These are phyloP conservation scores for Acanthamoeba lenticulata DNA, from an alignment of 208 protist species.

Conservation along the genomic window DNA sequence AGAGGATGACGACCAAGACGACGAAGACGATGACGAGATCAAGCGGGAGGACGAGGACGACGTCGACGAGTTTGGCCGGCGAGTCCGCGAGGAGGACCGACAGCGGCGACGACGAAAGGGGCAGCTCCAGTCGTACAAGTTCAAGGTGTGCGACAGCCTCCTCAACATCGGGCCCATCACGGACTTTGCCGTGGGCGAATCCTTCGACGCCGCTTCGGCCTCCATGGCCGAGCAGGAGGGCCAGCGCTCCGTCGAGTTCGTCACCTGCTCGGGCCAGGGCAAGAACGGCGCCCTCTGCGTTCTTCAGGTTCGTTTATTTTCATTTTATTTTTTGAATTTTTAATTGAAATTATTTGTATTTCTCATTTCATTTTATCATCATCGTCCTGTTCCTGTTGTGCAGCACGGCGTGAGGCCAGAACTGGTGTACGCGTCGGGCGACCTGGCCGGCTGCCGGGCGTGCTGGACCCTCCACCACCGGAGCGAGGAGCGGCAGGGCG, in stretches of 20 bases:
- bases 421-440: conserved; percentile 35
- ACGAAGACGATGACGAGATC: background rate
- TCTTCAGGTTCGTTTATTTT: background rate
- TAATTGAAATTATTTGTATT: too few species aligned
- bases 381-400: background rate
- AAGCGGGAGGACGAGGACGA: background rate
- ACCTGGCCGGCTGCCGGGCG: conserved; percentile 41
- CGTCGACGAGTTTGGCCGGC: background rate
- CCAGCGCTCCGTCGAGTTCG: conserved; percentile 39
- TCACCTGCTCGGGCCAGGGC: conserved; percentile 63
- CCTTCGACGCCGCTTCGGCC: conserved; percentile 46
- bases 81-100: background rate
- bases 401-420: conserved; percentile 50
- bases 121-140: conserved; percentile 23
- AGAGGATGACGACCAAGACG: background rate
- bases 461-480: conserved; percentile 52
- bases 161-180: conserved; percentile 65
- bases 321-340: too few species aligned
- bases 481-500: background rate
- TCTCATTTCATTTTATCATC: background rate
- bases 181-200: conserved; percentile 62
- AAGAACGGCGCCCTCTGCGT: conserved; percentile 44
- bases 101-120: background rate
- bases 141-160: conserved; percentile 55
- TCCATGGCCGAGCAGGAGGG: conserved; percentile 25